Evolutionary conservation across 164 flowering plant genomes (phyloP), one percentile per base, ranked within the genome.

Genomic region (Protea cynaroides): DNA sequence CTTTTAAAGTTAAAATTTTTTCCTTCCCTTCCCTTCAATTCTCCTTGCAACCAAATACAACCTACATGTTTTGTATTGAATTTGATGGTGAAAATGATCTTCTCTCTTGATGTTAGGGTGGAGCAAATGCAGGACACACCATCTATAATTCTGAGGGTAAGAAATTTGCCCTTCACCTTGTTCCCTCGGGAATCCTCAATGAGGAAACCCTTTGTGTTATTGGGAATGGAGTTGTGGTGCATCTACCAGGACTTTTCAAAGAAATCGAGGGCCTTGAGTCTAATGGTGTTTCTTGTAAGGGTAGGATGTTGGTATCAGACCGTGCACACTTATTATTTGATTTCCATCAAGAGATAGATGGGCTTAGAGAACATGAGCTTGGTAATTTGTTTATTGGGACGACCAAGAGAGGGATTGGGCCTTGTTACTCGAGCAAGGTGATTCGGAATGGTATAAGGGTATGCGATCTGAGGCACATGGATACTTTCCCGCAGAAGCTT

Each of bases 81-180:
- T 1, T 19, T 44, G 17, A 44, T 11, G 2, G 5, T 29, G 34
- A 29, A 29, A 5, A 29, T 5, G 34, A 29, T 34, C 23, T 24
- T 24, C 21, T 49, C 34, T 37, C 58, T 68, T 60, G 56, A 58
- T 76, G 50, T 38, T 78, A 92, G 97, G 98, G 98, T 71, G 97
- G 97, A 65, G 92, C 98, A 56, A 92, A 92, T 78, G 98, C 98
- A 59, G 98, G 98, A 37, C 98, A 92, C 76, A 92, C 98, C 49
- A 92, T 92, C 59, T 92, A 92, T 61, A 90, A 90, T 70, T 61
- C 86, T 15, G 94, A 92, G 75, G 98, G 98, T 19, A 90, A 90
- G 79, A 92, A 90, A 76, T 90, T 93, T 83, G 87, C 98, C 12
- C 96, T 93, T 69, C 98, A 93, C 73, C 93, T 93, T 68, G 89